A percentile compares a stretch with the other conserved stretches of the same genome.
Conservation (phyloP, 2,329 filamentous ascomycete species). For the Sarocladiaceae sp. region DNA sequence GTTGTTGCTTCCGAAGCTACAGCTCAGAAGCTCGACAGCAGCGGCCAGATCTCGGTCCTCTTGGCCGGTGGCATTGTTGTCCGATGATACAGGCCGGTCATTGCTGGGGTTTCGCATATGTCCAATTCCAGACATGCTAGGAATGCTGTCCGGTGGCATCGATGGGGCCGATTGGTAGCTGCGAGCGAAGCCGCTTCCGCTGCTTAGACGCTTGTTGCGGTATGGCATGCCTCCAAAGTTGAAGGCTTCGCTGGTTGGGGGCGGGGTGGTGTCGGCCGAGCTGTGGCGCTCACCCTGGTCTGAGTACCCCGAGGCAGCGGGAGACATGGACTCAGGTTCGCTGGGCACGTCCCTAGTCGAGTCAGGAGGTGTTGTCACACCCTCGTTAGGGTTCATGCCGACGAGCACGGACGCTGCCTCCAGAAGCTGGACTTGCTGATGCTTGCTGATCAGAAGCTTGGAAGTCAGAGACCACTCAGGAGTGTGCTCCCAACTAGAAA, state of each 20-base stretch:
- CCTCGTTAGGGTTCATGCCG: constrained; percentile 63
- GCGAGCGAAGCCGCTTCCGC: constrained; percentile 56
- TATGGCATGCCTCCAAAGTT: constrained; percentile 44
- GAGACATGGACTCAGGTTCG: constrained; percentile 76
- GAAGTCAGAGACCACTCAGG: constrained; percentile 97
- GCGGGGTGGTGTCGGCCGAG: constrained; percentile 88
- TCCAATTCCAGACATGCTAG: constrained; percentile 38
- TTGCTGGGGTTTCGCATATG: constrained; percentile 70
- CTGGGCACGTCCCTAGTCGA: constrained; percentile 65
- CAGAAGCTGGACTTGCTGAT: constrained; percentile 95
- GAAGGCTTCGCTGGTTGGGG: constrained; percentile 66
- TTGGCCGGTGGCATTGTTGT: constrained; percentile 66
- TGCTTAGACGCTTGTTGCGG: constrained; percentile 54
- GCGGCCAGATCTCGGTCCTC: constrained; percentile 85
- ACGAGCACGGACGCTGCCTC: constrained; percentile 96
- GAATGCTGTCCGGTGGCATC: constrained; percentile 41
- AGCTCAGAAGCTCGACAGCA: constrained; percentile 82
- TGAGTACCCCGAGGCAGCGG: constrained; percentile 73
- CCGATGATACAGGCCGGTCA: constrained; percentile 71
- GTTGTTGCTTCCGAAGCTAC: constrained; percentile 75
- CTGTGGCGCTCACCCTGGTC: constrained; percentile 72
- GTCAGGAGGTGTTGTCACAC: constrained; percentile 55
- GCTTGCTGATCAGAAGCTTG: constrained; percentile 97
- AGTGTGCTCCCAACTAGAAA: constrained; percentile 95
- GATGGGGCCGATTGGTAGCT: constrained; percentile 72